A percentile compares a stretch with the other conserved stretches of the same genome.
Evolutionary conservation across 805 yeast species (phyloP).

Genomic region (Nakazawaea sp.): DNA sequence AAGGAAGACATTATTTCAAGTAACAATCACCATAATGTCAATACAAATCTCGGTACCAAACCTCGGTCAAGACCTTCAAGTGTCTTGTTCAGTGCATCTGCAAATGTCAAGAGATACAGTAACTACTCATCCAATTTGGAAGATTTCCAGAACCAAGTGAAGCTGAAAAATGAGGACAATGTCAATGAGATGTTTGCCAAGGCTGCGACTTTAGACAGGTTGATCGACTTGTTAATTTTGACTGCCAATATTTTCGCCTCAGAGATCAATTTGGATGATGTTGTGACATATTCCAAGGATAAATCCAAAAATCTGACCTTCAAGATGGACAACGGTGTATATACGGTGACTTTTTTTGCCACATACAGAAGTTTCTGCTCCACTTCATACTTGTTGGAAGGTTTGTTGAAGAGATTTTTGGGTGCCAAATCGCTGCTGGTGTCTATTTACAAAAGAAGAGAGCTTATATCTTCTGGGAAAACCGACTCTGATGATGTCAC

Average conservation of each 20-base stretch:
- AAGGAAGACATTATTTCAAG: not conserved
- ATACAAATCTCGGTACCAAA: not conserved
- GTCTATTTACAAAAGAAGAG: constrained; percentile 31
- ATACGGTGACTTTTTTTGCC: constrained; percentile 62
- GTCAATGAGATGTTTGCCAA: constrained; percentile 29
- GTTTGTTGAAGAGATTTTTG: constrained; percentile 45
- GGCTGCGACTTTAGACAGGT: constrained; percentile 66
- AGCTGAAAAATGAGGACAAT: not conserved
- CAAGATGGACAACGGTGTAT: constrained; percentile 57
- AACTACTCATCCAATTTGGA: constrained; percentile 27
- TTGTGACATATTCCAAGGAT: constrained; percentile 30
- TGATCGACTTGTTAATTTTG: constrained; percentile 73
- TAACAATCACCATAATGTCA: not conserved
- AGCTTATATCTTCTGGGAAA: not conserved
- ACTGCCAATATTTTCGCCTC: constrained; percentile 55
- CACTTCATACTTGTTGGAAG: constrained; percentile 44
- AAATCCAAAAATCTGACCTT: constrained; percentile 21
- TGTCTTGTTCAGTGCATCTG: constrained; percentile 23
- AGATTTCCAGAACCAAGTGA: constrained; percentile 13
- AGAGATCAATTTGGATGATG: constrained; percentile 33
- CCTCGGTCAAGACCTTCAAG: constrained; percentile 25
- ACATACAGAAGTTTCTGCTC: constrained; percentile 63
- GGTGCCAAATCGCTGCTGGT: constrained; percentile 60
- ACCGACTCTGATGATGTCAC: not conserved
- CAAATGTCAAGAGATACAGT: constrained; percentile 24